Conservation (phyloP, 306 rosid species). For the Dicorynia guianensis region DNA sequence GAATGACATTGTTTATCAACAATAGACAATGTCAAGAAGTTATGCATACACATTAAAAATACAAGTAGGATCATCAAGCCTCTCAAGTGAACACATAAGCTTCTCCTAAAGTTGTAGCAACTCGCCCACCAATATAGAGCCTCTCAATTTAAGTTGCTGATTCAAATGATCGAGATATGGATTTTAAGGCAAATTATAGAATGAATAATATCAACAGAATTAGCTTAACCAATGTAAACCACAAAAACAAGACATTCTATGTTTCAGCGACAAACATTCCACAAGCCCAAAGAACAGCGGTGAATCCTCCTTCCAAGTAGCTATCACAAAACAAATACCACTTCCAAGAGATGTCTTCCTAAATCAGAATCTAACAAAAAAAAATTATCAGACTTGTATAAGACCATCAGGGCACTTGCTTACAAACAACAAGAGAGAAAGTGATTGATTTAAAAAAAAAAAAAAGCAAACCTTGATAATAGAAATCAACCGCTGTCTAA, state of each 20-base stretch:
- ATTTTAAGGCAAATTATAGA: background rate
- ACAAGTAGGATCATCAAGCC: conserved; percentile 29
- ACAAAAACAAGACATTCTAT: background rate
- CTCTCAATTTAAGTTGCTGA: background rate
- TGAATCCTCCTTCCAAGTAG: background rate
- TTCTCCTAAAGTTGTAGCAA: conserved; percentile 9
- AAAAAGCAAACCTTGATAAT: conserved; percentile 78
- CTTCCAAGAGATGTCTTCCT: conserved; percentile 10
- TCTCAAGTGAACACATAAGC: conserved; percentile 13
- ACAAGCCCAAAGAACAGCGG: background rate
- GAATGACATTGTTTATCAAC: background rate
- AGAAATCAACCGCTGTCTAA: conserved; percentile 80
- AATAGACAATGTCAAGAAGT: conserved; percentile 12
- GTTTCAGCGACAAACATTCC: background rate
- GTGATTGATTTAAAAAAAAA: background rate
- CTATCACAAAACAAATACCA: background rate
- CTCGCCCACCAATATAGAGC: conserved; percentile 9
- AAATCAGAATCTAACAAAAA: conserved; percentile 18
- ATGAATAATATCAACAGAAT: background rate
- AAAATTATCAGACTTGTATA: background rate
- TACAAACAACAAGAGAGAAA: background rate
- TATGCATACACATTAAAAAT: background rate
- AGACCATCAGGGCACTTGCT: background rate
- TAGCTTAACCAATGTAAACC: conserved; percentile 35
- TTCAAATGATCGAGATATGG: background rate